Base-by-base conservation (phyloP, 495 filamentous ascomycete genomes). In the Aspergillus biplanus region DNA sequence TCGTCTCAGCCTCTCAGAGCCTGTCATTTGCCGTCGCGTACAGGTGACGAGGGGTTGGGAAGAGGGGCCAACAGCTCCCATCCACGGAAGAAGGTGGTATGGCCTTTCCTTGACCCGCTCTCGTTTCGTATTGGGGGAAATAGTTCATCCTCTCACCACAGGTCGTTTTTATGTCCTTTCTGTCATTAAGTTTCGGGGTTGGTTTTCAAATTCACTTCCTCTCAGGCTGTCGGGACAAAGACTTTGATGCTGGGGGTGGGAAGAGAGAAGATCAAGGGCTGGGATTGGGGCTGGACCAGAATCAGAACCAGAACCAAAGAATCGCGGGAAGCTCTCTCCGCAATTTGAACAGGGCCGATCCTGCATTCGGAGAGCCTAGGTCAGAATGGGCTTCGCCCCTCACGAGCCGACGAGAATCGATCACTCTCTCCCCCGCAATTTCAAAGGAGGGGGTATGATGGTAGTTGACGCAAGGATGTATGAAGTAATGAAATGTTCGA, bases 311-410 rank as follows among this genome's bases (percentile, higher is more conserved):
- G 53, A 35, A 35, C n/a, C 42, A 21, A 13, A 9, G 44, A n/a
- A 47, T 42, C 56, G 58, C 27, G 58, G 64, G 56, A 69, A 68
- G 67, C 67, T 69, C 67, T 66, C 67, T 69, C 67, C 67, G 67
- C 67, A 69, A 64, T 69, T 64, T 56, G 53, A 56, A 52, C 60
- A 57, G 65, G 62, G 63, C 27, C 60, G 63, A 69, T 69, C 60
- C 67, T 69, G 67, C 63, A 65, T 59, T 39, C 57, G 58, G 58
- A 54, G 52, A 54, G 48, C 35, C 55, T 33, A 49, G 18, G 33
- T 47, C 18, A 8, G 9, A 11, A 31, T 18, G 39, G 56, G 21
- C 21, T 27, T 27, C 21, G 21, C 21, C 21, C 21, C 21, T 27
- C 1, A 27, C 21, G 21, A 1, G 21, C 21, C 21, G 1, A 1